Base-by-base conservation (phyloP, 768 basidiomycete genomes). In the Pleurotus cornucopiae region DNA sequence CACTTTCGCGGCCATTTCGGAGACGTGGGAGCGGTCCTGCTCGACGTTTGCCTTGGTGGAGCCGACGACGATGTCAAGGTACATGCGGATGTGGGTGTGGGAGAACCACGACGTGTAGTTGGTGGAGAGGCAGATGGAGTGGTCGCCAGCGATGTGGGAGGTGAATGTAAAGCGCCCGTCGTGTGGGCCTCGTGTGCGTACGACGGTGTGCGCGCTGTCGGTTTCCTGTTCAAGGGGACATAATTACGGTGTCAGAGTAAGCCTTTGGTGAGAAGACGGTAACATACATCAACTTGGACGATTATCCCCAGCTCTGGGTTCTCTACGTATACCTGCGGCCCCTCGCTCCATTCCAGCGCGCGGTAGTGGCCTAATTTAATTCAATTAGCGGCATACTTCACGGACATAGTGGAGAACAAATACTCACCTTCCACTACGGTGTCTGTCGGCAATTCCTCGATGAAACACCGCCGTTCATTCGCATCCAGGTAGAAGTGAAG, bases 401-500 rank as follows among this genome's bases (percentile, higher is more conserved):
- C 3, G 30, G 30, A 34, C 30, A 11, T 34, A 11, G 30, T 34
- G 11, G 11, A 34, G 39, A 59, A 34, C 34, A 2, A 54, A 46
- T 39, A 65, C 77, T 58, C 63, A 91, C 95, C 93, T 77, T 97
- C 91, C 38, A 96, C 91, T 25, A 94, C 86, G n/a, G 94, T 98
- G 70, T 96, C 89, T 2, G 86, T 85, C 11, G 97, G 96, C 16
- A 98, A 76, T 69, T 99, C 97, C 67, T 98, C 97, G 57, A 98
- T 82, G 73, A 98, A 98, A 69, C 97, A 99, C 47, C 90, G 82
- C 65, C 89, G 87, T 70, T 97, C 92, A 66, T 91, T 89, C 14
- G 94, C 86, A 67, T 97, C 94, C 57, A 99, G 83, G 69, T 99
- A 99, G 72, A 98, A 97, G 68, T 99, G 97, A 23, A 99, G 85